Conservation (phyloP, 2,329 filamentous ascomycete genomes). For the Trichoderma atrobrunneum region DNA sequence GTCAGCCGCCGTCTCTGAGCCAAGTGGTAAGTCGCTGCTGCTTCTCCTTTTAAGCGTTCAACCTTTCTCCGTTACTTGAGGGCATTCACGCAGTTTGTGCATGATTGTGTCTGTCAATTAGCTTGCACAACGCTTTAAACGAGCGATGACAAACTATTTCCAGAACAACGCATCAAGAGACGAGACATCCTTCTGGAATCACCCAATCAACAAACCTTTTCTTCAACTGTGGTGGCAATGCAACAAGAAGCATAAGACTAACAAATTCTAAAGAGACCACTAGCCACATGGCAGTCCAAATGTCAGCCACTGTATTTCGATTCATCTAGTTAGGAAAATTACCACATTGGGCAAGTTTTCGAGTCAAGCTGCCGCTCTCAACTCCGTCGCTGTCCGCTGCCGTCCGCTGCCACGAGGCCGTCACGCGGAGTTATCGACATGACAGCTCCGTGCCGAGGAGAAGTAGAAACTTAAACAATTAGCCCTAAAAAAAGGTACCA, state of each 20-base stretch:
- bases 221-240: not conserved
- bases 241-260: not conserved
- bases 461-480: not conserved
- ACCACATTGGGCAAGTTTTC: not conserved
- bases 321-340: not conserved
- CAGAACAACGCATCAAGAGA: not conserved
- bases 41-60: not conserved
- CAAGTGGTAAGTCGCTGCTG: not conserved
- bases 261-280: not conserved
- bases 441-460: not conserved
- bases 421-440: not conserved
- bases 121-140: not conserved
- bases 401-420: not conserved
- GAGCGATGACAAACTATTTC: not conserved
- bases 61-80: not conserved
- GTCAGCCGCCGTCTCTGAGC: not conserved
- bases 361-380: not conserved
- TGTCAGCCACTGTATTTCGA: not conserved
- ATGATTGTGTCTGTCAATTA: not conserved
- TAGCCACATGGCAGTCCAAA: not conserved
- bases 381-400: not conserved
- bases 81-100: not conserved
- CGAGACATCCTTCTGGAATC: not conserved
- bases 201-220: not conserved
- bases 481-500: not conserved